Base-by-base conservation (phyloP, 805 yeast species). In the Spathaspora hagerdaliae region DNA sequence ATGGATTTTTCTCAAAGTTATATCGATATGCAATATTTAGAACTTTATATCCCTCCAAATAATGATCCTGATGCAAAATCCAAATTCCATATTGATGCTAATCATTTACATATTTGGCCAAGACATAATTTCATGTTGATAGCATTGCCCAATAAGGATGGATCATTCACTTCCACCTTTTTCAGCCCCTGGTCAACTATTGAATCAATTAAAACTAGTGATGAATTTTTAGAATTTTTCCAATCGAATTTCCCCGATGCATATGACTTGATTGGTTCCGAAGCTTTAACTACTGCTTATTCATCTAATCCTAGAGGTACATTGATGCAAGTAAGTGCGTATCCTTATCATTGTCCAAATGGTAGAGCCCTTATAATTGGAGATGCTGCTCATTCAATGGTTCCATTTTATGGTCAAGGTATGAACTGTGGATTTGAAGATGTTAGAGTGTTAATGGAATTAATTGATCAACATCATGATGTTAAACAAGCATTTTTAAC, bases 381-480 rank as follows among this genome's bases (percentile, higher is more conserved):
- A 6, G 97, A 91, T 62, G 96, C 97, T 0, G 96, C 97, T 0
- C 97, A 91, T 65, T 81, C 94, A 27, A 91, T 90, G 96, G 97
- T 91, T 6, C 97, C 97, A n/a, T 91, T 91, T 63, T 91, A 90
- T 59, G 97, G 97, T 8, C 97, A 91, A 63, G 97, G 97, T 5
- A 85, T 91, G 92, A 91, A 91, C 63, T 87, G 96, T 60, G 97
- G 97, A 1, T 85, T 91, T 61, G 97, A 91, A 64, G 97, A 92
- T 55, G 91, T 91, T 19, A 70, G 82, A 46, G 79, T 83, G 1
- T 66, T 91, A 43, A 67, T 85, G 67, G 73, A 77, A 38, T 58
- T 83, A 26, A 54, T 69, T 10, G 73, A 65, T 26, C 31, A 38
- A 7, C 45, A 49, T 10, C 47, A 63, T 2, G 67, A 78, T 46